Conservation (phyloP, 2,329 filamentous ascomycete genomes). For the Monosporascus sp. region DNA sequence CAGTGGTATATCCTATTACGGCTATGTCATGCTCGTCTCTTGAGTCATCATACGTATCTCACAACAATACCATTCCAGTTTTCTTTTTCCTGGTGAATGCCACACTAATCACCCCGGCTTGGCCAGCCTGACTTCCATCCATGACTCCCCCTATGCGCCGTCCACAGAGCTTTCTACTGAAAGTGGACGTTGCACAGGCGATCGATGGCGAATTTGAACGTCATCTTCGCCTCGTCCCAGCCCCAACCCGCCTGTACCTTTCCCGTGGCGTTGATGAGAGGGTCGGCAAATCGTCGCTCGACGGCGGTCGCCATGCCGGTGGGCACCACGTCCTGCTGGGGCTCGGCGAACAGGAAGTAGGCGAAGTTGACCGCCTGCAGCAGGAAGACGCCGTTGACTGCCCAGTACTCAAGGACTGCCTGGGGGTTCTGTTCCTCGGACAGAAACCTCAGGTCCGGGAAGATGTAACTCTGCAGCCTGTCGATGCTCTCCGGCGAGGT, state of each 20-base stretch:
- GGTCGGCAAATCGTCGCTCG: slow-evolving; percentile 53
- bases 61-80: no score
- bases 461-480: slow-evolving; percentile 55
- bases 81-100: no score
- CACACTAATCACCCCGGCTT: no score
- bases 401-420: slow-evolving; percentile 47
- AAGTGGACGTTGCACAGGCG: background rate
- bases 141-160: background rate
- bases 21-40: no score
- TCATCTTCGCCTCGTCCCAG: slow-evolving; percentile 20
- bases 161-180: background rate
- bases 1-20: no score
- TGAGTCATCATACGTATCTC: no score
- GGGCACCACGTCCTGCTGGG: slow-evolving; percentile 46
- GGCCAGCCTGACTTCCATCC: no score
- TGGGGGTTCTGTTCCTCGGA: slow-evolving; percentile 31
- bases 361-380: slow-evolving; percentile 58
- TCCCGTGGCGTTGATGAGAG: slow-evolving; percentile 41
- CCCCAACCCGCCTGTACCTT: slow-evolving; percentile 15
- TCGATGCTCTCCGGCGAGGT: slow-evolving; percentile 50
- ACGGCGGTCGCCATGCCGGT: slow-evolving; percentile 52
- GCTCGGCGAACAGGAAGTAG: slow-evolving; percentile 46
- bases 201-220: background rate
- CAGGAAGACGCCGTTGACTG: slow-evolving; percentile 47
- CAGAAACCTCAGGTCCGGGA: slow-evolving; percentile 50